A percentile compares a stretch with the other conserved stretches of the same genome.
Conservation (phyloP, 352 stramenopile species). For the Globisporangium irregulare region DNA sequence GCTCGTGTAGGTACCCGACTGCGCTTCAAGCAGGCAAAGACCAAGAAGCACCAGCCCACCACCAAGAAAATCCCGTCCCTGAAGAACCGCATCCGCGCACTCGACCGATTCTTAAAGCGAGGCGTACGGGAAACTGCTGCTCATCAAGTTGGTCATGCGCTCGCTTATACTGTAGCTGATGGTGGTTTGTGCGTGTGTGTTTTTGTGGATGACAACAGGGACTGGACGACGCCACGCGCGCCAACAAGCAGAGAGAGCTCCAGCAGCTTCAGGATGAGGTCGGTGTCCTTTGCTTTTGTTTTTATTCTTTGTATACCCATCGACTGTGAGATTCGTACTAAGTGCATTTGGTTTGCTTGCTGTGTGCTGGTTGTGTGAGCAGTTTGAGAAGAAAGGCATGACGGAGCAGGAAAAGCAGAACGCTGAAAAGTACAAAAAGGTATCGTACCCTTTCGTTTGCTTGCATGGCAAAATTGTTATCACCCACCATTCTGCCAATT, state of each 20-base stretch:
- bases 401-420: slow-evolving; percentile 65
- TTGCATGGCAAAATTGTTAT: not conserved
- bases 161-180: not conserved
- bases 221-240: slow-evolving; percentile 37
- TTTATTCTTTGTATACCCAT: not conserved
- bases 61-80: slow-evolving; percentile 75
- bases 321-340: not conserved
- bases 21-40: slow-evolving; percentile 58
- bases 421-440: slow-evolving; percentile 80
- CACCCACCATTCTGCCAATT: not conserved
- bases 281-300: not conserved
- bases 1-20: slow-evolving; percentile 58
- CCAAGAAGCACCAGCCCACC: slow-evolving; percentile 44
- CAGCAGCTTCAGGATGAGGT: slow-evolving; percentile 49
- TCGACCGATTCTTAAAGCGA: slow-evolving; percentile 78
- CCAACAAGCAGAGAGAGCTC: slow-evolving; percentile 49
- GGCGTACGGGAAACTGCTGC: slow-evolving; percentile 29
- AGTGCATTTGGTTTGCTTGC: not conserved
- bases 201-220: slow-evolving; percentile 21
- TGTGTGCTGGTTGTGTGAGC: not conserved
- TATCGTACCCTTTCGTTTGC: slow-evolving; percentile 16
- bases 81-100: slow-evolving; percentile 79
- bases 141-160: not conserved
- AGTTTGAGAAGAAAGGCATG: slow-evolving; percentile 48
- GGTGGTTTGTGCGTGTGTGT: not conserved